phyloP scores from a whole-genome alignment of 2,329 filamentous ascomycete genomes.

The Trichoderma koningii region DNA sequence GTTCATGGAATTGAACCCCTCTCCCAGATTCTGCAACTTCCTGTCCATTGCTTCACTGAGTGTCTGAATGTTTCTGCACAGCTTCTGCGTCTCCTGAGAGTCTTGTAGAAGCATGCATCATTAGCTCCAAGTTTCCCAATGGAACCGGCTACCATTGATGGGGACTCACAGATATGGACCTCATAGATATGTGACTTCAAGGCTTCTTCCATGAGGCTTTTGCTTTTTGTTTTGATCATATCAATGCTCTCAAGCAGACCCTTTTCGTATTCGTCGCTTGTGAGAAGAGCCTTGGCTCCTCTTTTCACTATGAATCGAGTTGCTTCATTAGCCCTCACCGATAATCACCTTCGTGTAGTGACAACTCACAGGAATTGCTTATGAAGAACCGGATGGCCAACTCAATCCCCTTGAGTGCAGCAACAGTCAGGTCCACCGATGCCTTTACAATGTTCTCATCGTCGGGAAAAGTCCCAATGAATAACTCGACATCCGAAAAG shows the following conservation, averaged over 20 bases:
- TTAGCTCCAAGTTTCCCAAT: background rate
- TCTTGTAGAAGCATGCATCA: background rate
- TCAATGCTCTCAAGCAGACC: background rate
- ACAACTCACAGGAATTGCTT: constrained; percentile 2
- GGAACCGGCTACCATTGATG: background rate
- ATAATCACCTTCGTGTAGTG: too few relatives aligned
- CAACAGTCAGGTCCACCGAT: background rate
- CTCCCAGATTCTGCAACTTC: background rate
- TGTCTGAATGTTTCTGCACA: background rate
- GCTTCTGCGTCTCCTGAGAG: constrained; percentile 5
- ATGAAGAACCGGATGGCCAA: constrained; percentile 4
- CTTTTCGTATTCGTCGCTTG: background rate
- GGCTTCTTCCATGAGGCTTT: background rate
- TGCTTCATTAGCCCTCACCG: too few relatives aligned
- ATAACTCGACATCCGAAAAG: constrained; percentile 5
- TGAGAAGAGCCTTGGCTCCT: background rate
- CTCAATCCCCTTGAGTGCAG: background rate
- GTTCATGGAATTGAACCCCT: background rate
- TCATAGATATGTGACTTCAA: constrained; percentile 4
- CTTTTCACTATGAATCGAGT: background rate
- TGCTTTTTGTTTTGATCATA: background rate
- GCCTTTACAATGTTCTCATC: constrained; percentile 7
- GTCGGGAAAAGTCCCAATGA: constrained; percentile 1
- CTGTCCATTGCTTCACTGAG: background rate
- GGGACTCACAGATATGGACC: background rate